A percentile compares a stretch with the other conserved stretches of the same genome.
These are phyloP conservation scores for Beauveria brongniartii DNA, from an alignment of 2,329 filamentous ascomycete species.

Conservation along the genomic window DNA sequence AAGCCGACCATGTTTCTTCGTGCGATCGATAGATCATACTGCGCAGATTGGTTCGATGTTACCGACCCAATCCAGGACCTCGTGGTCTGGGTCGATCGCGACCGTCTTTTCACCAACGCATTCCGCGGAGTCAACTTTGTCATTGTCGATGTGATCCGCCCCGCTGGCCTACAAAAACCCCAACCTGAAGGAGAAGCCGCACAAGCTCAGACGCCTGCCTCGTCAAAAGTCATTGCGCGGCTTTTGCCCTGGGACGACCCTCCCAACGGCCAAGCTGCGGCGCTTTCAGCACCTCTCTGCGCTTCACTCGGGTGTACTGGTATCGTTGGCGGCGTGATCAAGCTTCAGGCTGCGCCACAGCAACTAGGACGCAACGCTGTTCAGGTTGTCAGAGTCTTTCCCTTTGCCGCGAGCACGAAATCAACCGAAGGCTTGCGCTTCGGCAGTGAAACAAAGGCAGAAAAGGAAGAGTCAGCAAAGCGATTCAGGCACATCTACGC, in stretches of 20 bases:
- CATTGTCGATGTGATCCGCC: slow-evolving; percentile 77
- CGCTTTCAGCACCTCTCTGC: slow-evolving; percentile 71
- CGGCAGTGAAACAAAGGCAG: slow-evolving; percentile 76
- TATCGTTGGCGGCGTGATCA: slow-evolving; percentile 78
- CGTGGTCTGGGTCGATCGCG: slow-evolving; percentile 77
- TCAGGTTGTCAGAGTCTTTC: slow-evolving; percentile 66
- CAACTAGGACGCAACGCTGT: slow-evolving; percentile 61
- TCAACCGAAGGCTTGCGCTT: slow-evolving; percentile 66
- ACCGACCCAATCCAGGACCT: slow-evolving; percentile 50
- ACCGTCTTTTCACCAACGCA: slow-evolving; percentile 62
- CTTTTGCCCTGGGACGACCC: slow-evolving; percentile 77
- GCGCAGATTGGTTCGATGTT: slow-evolving; percentile 72
- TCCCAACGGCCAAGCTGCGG: slow-evolving; percentile 71
- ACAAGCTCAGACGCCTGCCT: slow-evolving; percentile 34
- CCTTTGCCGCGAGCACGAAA: slow-evolving; percentile 58
- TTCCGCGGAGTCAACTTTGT: slow-evolving; percentile 72
- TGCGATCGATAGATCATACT: slow-evolving; percentile 63
- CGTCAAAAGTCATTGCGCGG: slow-evolving; percentile 63
- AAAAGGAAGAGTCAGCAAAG: slow-evolving; percentile 68
- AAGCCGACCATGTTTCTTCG: slow-evolving; percentile 68
- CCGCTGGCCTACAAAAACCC: slow-evolving; percentile 66
- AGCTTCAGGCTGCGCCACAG: slow-evolving; percentile 72
- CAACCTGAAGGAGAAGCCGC: slow-evolving; percentile 59
- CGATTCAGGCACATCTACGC: slow-evolving; percentile 66
- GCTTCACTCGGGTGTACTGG: slow-evolving; percentile 61